Percentiles rank a stretch among this genome's conserved stretches.
phyloP scores from a whole-genome alignment of 306 rosid genomes.

The Pueraria montana region DNA sequence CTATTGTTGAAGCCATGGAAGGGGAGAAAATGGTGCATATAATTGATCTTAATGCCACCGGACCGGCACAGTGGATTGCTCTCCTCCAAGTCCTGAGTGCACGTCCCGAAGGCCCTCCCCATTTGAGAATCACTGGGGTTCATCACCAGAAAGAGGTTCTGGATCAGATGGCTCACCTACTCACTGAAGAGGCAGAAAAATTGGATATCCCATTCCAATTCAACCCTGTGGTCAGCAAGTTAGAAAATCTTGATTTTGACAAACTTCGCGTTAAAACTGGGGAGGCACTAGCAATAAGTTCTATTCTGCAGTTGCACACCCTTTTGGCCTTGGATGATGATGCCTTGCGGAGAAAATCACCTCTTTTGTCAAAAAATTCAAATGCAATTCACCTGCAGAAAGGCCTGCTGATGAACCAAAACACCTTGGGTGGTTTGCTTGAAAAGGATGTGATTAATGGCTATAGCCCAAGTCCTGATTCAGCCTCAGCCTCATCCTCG shows the following conservation, averaged over 20 bases:
- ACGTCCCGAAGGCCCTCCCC: conserved; percentile 89
- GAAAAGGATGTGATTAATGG: conserved; percentile 73
- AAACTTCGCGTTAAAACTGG: conserved; percentile 89
- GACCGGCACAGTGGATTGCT: conserved; percentile 89
- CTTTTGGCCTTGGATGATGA: conserved; percentile 81
- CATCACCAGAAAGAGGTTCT: conserved; percentile 80
- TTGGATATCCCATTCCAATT: conserved; percentile 89
- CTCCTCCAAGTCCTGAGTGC: conserved; percentile 83
- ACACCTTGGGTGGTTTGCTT: conserved; percentile 68
- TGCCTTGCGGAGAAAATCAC: conserved; percentile 57
- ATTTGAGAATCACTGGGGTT: conserved; percentile 89
- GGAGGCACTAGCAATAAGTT: conserved; percentile 84
- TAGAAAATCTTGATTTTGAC: conserved; percentile 79
- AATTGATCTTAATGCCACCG: conserved; percentile 84
- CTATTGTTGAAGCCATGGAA: conserved; percentile 86
- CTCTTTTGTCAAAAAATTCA: conserved; percentile 51
- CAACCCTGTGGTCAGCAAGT: conserved; percentile 69
- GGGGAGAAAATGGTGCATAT: conserved; percentile 93
- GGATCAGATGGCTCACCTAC: conserved; percentile 85
- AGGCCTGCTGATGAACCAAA: conserved; percentile 59
- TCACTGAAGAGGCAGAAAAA: conserved; percentile 80
- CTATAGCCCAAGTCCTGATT: conserved; percentile 79
- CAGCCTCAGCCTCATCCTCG: conserved; percentile 60
- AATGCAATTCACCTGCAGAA: conserved; percentile 66
- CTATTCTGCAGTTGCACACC: conserved; percentile 77